Percentiles rank a stretch among this genome's conserved stretches.
Conservation (phyloP, 2,329 filamentous ascomycete genomes). For the Penicillium sp. region DNA sequence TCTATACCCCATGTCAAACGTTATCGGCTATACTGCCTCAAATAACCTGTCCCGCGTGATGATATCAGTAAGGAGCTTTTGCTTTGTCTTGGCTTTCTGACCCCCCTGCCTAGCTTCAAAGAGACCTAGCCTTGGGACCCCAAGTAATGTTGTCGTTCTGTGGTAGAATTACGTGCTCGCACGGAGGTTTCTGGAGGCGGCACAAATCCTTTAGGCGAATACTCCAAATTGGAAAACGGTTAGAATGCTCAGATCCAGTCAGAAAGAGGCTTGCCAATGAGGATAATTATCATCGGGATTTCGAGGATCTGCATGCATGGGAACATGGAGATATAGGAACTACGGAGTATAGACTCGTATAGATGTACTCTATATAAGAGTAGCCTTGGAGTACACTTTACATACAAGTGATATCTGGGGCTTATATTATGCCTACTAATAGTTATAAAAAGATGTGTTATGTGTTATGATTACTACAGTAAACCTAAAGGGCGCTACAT, state of each 20-base stretch:
- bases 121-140: neutral
- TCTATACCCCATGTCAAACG: neutral
- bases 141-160: constrained; percentile 26
- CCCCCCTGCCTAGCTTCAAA: neutral
- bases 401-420: too few species aligned
- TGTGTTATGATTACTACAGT: neutral
- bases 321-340: neutral
- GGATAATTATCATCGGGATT: neutral
- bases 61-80: constrained; percentile 5
- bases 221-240: neutral
- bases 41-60: constrained; percentile 11
- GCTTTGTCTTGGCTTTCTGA: neutral
- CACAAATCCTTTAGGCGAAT: neutral
- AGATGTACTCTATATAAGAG: too few species aligned
- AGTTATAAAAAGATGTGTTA: neutral
- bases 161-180: constrained; percentile 35
- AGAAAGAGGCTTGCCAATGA: neutral
- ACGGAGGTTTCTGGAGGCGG: constrained; percentile 12
- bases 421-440: neutral
- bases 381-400: neutral
- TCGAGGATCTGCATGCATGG: neutral
- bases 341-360: too few species aligned
- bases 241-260: neutral
- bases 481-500: neutral
- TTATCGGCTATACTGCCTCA: neutral